These are phyloP conservation scores for Otatea glauca DNA, from an alignment of 176 grass and related monocot species.

Conservation along the genomic window DNA sequence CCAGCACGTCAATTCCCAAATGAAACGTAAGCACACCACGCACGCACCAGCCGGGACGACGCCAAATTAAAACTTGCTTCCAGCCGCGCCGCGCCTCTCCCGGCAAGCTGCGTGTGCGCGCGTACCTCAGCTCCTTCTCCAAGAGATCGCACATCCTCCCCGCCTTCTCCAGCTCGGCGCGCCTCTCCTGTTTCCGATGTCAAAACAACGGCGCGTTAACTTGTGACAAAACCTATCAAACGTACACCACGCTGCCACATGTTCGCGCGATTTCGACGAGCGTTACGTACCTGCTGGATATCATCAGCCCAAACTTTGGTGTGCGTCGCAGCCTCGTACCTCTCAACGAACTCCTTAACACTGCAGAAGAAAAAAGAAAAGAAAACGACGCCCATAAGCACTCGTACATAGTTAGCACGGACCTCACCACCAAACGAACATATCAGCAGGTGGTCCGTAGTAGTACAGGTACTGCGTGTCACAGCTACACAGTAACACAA, in stretches of 20 bases:
- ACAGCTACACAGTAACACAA: not conserved
- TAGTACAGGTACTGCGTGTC: not conserved
- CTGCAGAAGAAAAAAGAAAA: conserved; percentile 34
- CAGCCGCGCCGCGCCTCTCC: not conserved
- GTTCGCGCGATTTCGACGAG: not conserved
- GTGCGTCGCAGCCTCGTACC: conserved; percentile 82
- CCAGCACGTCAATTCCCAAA: not conserved
- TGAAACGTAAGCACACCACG: not conserved
- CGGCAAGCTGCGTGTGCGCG: too few relatives aligned
- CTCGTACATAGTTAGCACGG: too few relatives aligned
- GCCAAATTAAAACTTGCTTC: not conserved
- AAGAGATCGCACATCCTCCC: conserved; percentile 73
- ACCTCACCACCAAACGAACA: not conserved
- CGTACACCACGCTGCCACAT: not conserved
- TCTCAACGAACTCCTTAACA: conserved; percentile 71
- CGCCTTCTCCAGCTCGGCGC: conserved; percentile 72
- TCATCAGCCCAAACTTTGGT: conserved; percentile 80
- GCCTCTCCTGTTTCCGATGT: conserved; percentile 57
- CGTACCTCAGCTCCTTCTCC: conserved; percentile 82
- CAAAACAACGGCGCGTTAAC: not conserved
- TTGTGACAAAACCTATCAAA: not conserved
- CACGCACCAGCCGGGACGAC: not conserved
- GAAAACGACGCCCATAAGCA: not conserved
- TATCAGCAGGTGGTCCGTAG: not conserved
- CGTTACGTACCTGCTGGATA: conserved; percentile 58